Conservation (phyloP, 225 moss, liverwort and hornwort genomes). For the Straminergon stramineum region DNA sequence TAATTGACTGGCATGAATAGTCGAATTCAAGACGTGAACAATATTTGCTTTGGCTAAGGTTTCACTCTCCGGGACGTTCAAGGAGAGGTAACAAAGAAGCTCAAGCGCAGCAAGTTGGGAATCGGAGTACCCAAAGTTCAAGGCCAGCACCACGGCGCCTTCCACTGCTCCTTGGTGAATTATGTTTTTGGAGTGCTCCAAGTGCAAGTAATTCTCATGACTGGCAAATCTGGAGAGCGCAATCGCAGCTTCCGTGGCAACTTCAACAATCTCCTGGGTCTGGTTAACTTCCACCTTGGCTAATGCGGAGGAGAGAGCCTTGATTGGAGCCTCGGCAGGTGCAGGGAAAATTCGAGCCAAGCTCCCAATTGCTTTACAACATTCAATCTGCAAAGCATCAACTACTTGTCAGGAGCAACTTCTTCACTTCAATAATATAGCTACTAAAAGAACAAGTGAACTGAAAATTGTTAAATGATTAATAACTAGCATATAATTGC, state of each 20-base stretch:
- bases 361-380: constrained; percentile 35
- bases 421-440: not conserved
- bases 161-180: constrained; percentile 26
- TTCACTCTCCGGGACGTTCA: constrained; percentile 25
- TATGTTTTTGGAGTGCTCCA: constrained; percentile 43
- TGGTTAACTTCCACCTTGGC: constrained; percentile 5
- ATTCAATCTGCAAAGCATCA: constrained; percentile 19
- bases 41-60: not conserved
- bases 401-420: not conserved
- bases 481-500: too few species aligned
- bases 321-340: constrained; percentile 26
- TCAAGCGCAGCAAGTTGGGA: constrained; percentile 35
- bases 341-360: constrained; percentile 38
- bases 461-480: not conserved
- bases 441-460: not conserved
- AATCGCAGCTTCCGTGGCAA: constrained; percentile 24
- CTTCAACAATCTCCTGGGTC: constrained; percentile 2
- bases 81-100: constrained; percentile 27
- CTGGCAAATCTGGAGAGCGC: constrained; percentile 25
- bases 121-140: constrained; percentile 35
- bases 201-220: constrained; percentile 31
- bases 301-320: constrained; percentile 16
- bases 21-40: constrained; percentile 9
- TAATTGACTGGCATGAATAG: constrained; percentile 20
- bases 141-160: constrained; percentile 16